Percentiles rank a stretch among this genome's conserved stretches.
Conservation (phyloP, 2,329 filamentous ascomycete species). For the Stagonosporopsis cucurbitacearum region DNA sequence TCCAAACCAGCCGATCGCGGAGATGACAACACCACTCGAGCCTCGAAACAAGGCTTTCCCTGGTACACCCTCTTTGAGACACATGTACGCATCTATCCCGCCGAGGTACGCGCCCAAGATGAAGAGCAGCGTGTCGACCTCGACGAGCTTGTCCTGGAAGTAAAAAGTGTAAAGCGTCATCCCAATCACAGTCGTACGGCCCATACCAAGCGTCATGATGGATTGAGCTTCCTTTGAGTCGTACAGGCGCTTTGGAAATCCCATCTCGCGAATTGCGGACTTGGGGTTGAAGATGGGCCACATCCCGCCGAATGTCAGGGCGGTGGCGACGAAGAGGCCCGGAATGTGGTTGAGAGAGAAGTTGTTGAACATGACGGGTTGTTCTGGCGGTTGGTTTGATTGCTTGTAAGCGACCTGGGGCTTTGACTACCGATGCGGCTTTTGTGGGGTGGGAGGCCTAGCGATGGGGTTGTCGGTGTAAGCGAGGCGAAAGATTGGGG, state of each 20-base stretch:
- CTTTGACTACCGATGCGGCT: not conserved
- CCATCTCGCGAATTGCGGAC: conserved; percentile 45
- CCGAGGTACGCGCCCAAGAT: conserved; percentile 18
- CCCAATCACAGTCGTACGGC: conserved; percentile 18
- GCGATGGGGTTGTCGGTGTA: not conserved
- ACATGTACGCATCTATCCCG: conserved; percentile 28
- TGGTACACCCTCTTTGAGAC: conserved; percentile 29
- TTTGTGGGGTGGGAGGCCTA: not conserved
- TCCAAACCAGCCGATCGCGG: conserved; percentile 28
- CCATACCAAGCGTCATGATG: conserved; percentile 35
- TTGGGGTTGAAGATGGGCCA: conserved; percentile 44
- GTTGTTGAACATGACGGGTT: not conserved
- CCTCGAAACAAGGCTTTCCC: conserved; percentile 25
- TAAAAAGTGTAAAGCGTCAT: conserved; percentile 24
- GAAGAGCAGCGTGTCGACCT: conserved; percentile 25
- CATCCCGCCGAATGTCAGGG: conserved; percentile 43
- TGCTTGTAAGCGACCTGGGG: not conserved
- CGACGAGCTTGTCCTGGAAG: conserved; percentile 26
- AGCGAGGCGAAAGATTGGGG: not conserved
- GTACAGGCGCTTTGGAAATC: conserved; percentile 42
- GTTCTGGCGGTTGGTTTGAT: not conserved
- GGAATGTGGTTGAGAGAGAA: conserved; percentile 28
- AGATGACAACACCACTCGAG: conserved; percentile 26
- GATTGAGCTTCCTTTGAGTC: conserved; percentile 39
- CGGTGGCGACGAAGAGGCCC: conserved; percentile 37